A percentile compares a stretch with the other conserved stretches of the same genome.
phyloP scores from a whole-genome alignment of 140 eudicot genomes.

The Erigeron philadelphicus region DNA sequence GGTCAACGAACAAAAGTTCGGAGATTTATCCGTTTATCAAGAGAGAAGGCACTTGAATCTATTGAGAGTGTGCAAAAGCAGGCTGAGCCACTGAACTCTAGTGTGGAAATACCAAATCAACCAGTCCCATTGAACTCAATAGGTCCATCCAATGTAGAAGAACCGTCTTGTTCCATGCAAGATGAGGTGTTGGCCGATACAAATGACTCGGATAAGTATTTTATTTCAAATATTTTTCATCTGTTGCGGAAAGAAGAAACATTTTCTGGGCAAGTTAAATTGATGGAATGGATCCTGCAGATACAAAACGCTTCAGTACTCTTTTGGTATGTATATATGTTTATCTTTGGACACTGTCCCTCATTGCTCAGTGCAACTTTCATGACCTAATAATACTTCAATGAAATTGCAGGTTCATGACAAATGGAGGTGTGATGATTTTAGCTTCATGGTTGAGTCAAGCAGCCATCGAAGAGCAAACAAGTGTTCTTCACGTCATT shows the following conservation, averaged over 20 bases:
- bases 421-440: slow-evolving; percentile 87
- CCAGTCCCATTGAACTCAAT: slow-evolving; percentile 60
- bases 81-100: slow-evolving; percentile 38
- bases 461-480: slow-evolving; percentile 89
- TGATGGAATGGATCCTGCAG: slow-evolving; percentile 87
- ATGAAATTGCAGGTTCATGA: slow-evolving; percentile 55
- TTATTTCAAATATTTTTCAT: slow-evolving; percentile 58
- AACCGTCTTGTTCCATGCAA: slow-evolving; percentile 56
- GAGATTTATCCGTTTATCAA: slow-evolving; percentile 63
- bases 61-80: slow-evolving; percentile 34
- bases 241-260: slow-evolving; percentile 77
- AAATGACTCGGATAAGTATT: slow-evolving; percentile 53
- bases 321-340: slow-evolving; percentile 47
- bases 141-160: slow-evolving; percentile 53
- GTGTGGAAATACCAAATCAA: slow-evolving; percentile 27
- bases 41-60: slow-evolving; percentile 59
- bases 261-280: slow-evolving; percentile 80
- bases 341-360: not conserved
- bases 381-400: slow-evolving; percentile 2
- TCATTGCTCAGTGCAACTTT: not conserved
- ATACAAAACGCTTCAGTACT: slow-evolving; percentile 60
- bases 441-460: slow-evolving; percentile 91
- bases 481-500: slow-evolving; percentile 66
- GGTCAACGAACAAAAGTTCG: slow-evolving; percentile 72
- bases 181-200: slow-evolving; percentile 54